Conservation (phyloP, 805 yeast genomes). For the Ogataea nonfermentans region DNA sequence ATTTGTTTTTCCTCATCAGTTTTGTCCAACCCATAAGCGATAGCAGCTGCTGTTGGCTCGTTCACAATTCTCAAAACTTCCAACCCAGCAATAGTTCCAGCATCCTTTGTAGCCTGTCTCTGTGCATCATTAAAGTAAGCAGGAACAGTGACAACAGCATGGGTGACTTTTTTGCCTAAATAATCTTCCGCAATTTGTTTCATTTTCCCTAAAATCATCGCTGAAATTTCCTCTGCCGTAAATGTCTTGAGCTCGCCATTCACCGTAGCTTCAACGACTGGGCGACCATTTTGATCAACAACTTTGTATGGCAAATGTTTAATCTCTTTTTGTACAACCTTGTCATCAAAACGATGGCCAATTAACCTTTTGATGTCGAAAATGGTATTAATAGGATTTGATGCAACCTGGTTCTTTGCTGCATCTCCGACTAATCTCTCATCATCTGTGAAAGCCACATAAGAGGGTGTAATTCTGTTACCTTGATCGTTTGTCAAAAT, state of each 20-base stretch:
- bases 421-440: conserved; percentile 97
- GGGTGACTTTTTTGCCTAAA: conserved; percentile 79
- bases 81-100: conserved; percentile 88
- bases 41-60: conserved; percentile 97
- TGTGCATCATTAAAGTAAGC: conserved; percentile 94
- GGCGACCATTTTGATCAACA: conserved; percentile 77
- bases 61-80: conserved; percentile 85
- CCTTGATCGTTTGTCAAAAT: conserved; percentile 98
- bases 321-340: conserved; percentile 73
- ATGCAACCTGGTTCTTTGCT: conserved; percentile 97
- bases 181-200: conserved; percentile 88
- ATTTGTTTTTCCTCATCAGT: conserved; percentile 83
- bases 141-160: conserved; percentile 91
- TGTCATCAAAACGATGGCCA: conserved; percentile 77
- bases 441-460: conserved; percentile 92
- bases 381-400: conserved; percentile 91
- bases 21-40: conserved; percentile 91
- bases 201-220: conserved; percentile 91
- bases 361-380: conserved; percentile 95
- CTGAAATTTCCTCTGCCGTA: conserved; percentile 93
- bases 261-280: conserved; percentile 81
- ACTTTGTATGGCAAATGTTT: conserved; percentile 90
- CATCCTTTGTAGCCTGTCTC: conserved; percentile 92
- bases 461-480: conserved; percentile 96
- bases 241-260: conserved; percentile 84